Evolutionary conservation across 768 basidiomycete genomes (phyloP).

Genomic region (Mycena olivaceomarginata): DNA sequence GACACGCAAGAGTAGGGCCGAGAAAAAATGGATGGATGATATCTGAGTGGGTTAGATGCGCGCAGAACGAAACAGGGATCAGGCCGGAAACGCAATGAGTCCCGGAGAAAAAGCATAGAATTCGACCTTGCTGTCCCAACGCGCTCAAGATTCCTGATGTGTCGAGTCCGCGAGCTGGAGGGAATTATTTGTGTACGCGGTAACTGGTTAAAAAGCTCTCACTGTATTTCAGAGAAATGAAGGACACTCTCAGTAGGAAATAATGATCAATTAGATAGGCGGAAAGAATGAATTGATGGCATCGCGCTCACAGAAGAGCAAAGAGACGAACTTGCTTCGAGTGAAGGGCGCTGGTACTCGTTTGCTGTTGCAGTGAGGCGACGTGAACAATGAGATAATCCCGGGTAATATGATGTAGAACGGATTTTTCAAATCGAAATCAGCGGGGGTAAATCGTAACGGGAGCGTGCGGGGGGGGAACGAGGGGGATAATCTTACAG

Average conservation of each 20-base stretch:
- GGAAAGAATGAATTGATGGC: too few species aligned
- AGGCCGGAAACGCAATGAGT: too few species aligned
- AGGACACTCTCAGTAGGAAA: too few species aligned
- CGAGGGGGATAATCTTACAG: neutral
- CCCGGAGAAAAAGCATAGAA: neutral
- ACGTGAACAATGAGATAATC: conserved; percentile 3
- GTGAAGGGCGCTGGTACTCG: too few species aligned
- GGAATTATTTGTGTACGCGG: neutral
- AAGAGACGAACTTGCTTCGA: too few species aligned
- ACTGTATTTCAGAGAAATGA: neutral
- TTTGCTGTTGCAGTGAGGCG: neutral
- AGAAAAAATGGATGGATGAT: neutral
- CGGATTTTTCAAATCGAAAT: neutral
- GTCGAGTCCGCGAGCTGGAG: neutral
- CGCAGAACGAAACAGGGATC: neutral
- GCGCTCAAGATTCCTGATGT: neutral
- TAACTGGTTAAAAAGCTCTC: neutral
- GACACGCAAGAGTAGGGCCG: neutral
- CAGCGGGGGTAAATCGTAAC: neutral
- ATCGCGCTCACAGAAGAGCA: too few species aligned
- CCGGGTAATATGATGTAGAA: neutral
- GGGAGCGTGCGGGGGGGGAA: neutral
- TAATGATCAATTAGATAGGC: too few species aligned
- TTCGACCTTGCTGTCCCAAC: neutral
- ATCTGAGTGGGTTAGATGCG: neutral